Evolutionary conservation across 2,329 filamentous ascomycete genomes (phyloP), one percentile per base, ranked within the genome.

Genomic region (Chrysoporthe cubensis): DNA sequence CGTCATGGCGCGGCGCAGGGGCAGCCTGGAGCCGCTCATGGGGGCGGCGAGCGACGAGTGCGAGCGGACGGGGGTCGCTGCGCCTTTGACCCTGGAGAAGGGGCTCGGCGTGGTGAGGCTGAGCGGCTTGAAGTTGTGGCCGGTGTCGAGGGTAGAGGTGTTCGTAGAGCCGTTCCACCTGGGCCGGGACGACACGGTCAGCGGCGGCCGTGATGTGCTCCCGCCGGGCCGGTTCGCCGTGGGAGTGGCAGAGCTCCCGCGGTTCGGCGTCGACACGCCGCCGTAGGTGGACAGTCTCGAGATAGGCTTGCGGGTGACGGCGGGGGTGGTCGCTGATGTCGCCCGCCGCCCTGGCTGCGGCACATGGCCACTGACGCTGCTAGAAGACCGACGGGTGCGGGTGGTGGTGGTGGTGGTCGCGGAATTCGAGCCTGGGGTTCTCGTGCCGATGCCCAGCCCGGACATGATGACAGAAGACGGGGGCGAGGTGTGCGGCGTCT

Each of bases 131-230:
- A 88, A 91, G 75, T 88, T 87, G 76, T 91, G 89, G 37, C 89
- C 88, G n/a, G 87, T 85, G 43, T 90, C 84, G n/a, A 88, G 81
- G 69, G 88, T 85, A 7, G 80, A 80, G 4, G 87, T 85, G 73
- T 90, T 93, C 6, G 88, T 87, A 42, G 89, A 91, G 13, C 74
- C 75, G 74, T 90, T 95, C 92, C 92, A 96, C 67, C 88, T 85
- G 3, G 92, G 92, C 62, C 90, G 88, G 66, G 86, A 82, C 67
- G 85, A 76, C 44, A 83, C 72, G 13, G 81, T 82, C 1, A 83
- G 80, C 50, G 80, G 75, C 66, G 85, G 80, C 62, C 84, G 81
- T 65, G 83, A 76, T 61, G 80, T 74, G 66, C 73, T 77, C 65
- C 73, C 74, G 44, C 62, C 68, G 59, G 37, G 26, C 73, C 78